Conservation (phyloP, 1,284 basidiomycete species). For the Malassezia cuniculi region DNA sequence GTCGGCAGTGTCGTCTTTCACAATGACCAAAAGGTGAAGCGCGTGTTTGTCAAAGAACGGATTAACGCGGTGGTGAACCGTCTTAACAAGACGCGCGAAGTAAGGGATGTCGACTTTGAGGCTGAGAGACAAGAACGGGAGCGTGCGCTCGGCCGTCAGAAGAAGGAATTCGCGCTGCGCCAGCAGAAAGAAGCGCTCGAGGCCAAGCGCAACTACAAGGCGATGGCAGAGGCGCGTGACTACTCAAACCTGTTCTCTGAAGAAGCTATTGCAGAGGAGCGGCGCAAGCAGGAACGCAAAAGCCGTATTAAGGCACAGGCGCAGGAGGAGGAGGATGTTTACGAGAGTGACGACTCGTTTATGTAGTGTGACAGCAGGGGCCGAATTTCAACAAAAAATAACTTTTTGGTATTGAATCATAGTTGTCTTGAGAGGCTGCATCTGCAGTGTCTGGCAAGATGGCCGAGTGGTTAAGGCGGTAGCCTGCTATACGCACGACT, state of each 20-base stretch:
- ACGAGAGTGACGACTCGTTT: conserved; percentile 38
- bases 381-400: too few species aligned
- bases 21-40: conserved; percentile 57
- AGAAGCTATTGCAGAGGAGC: conserved; percentile 33
- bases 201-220: conserved; percentile 47
- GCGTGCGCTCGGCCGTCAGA: conserved; percentile 20
- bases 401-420: neutral
- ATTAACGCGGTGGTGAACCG: conserved; percentile 85
- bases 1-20: conserved; percentile 90
- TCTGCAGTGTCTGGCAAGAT: conserved; percentile 30
- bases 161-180: conserved; percentile 24
- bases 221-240: conserved; percentile 46
- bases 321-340: conserved; percentile 17
- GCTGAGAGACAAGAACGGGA: conserved; percentile 61
- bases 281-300: conserved; percentile 21
- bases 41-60: conserved; percentile 64
- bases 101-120: conserved; percentile 65
- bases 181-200: conserved; percentile 23
- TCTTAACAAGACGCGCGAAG: conserved; percentile 79
- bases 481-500: conserved; percentile 16
- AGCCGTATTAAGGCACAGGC: too few species aligned
- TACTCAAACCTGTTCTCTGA: conserved; percentile 42
- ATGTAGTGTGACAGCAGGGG: conserved; percentile 17
- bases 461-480: conserved; percentile 46
- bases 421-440: too few species aligned